Conservation (phyloP, 345 rosid genomes). For the Brassica nigra region DNA sequence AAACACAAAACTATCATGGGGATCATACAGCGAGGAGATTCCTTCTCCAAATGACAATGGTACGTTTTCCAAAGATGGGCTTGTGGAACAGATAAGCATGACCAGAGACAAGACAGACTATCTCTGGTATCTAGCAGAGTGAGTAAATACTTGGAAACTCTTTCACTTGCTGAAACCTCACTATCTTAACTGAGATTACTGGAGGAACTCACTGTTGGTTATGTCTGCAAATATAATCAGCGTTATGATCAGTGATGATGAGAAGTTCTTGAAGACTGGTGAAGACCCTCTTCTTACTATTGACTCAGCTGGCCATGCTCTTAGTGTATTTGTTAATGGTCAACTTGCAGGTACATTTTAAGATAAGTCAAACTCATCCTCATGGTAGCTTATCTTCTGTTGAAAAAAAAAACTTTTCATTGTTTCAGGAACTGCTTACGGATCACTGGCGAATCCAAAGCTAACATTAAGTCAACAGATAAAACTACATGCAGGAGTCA, state of each 20-base stretch:
- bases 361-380: background rate
- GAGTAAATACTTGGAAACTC: constrained; percentile 39
- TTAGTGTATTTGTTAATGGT: constrained; percentile 75
- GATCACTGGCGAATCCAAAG: constrained; percentile 58
- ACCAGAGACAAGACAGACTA: constrained; percentile 82
- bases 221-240: constrained; percentile 40
- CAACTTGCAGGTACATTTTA: constrained; percentile 56
- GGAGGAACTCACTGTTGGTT: constrained; percentile 61
- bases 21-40: constrained; percentile 65
- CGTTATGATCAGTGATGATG: constrained; percentile 36
- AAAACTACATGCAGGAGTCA: constrained; percentile 35
- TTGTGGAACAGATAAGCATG: constrained; percentile 71
- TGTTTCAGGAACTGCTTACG: constrained; percentile 66
- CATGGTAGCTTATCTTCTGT: constrained; percentile 8
- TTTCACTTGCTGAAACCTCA: constrained; percentile 38
- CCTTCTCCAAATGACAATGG: constrained; percentile 54
- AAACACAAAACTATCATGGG: constrained; percentile 62
- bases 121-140: constrained; percentile 95
- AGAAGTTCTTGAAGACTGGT: constrained; percentile 53
- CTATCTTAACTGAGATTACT: constrained; percentile 61
- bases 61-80: constrained; percentile 54
- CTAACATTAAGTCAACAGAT: constrained; percentile 54
- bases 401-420: background rate
- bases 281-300: constrained; percentile 56
- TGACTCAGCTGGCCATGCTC: constrained; percentile 68